Conservation (phyloP, 139 green algal genomes). For the Coelastrella sp. region DNA sequence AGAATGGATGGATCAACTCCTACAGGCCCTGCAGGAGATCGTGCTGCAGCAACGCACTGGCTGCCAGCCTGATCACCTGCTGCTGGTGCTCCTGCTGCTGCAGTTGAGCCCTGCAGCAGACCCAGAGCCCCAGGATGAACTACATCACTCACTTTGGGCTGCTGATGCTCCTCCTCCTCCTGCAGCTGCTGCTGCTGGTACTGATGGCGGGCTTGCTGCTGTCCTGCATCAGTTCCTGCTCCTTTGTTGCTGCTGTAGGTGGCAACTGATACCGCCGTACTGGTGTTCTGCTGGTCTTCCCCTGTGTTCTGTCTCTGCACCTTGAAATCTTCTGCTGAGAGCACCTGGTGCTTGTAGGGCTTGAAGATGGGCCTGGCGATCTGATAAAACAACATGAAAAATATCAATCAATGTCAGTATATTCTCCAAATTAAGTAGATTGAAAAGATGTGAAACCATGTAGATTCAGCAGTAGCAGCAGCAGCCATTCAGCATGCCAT, state of each 20-base stretch:
- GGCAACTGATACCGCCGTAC: no score
- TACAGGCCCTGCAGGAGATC: background rate
- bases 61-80: background rate
- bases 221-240: background rate
- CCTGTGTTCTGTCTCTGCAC: constrained; percentile 6
- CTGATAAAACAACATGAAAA: background rate
- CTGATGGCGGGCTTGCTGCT: background rate
- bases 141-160: background rate
- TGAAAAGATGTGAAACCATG: no score
- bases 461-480: no score
- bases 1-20: background rate
- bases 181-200: background rate
- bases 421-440: background rate
- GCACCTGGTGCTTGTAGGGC: constrained; percentile 42
- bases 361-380: background rate
- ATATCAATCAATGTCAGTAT: background rate
- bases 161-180: background rate
- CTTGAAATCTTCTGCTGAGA: constrained; percentile 9
- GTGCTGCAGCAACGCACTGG: background rate
- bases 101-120: background rate
- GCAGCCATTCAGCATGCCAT: no score
- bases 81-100: background rate
- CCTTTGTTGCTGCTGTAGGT: no score
- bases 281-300: no score
- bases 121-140: constrained; percentile 8